phyloP scores from a whole-genome alignment of 805 yeast species.

The Zygotorulaspora danielsina region DNA sequence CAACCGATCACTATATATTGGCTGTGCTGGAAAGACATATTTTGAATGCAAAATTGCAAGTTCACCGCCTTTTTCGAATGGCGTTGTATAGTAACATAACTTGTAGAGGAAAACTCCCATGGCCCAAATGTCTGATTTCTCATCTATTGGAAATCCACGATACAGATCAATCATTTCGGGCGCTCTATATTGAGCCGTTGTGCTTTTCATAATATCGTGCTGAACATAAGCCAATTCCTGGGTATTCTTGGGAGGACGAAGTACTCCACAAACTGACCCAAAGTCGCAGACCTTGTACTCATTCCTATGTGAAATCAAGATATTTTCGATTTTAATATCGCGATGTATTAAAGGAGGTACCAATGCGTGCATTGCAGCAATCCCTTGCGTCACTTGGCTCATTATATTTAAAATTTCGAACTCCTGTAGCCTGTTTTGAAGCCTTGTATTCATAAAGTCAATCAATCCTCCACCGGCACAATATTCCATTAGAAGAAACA shows the following conservation, averaged over 20 bases:
- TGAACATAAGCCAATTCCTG: slow-evolving; percentile 58
- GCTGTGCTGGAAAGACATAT: slow-evolving; percentile 50
- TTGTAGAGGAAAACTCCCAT: slow-evolving; percentile 74
- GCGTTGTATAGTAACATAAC: slow-evolving; percentile 76
- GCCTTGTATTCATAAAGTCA: slow-evolving; percentile 72
- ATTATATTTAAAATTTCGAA: slow-evolving; percentile 62
- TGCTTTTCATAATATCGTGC: slow-evolving; percentile 69
- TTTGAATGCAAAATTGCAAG: slow-evolving; percentile 56
- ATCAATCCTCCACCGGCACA: slow-evolving; percentile 72
- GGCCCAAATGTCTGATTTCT: slow-evolving; percentile 85
- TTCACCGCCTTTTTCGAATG: slow-evolving; percentile 67
- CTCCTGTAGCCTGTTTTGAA: slow-evolving; percentile 63
- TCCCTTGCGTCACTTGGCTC: slow-evolving; percentile 67
- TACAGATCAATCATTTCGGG: slow-evolving; percentile 81
- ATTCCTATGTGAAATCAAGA: slow-evolving; percentile 54
- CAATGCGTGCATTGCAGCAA: slow-evolving; percentile 72
- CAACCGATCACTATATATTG: slow-evolving; percentile 56
- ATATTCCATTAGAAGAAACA: slow-evolving; percentile 73
- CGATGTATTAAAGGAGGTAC: slow-evolving; percentile 70
- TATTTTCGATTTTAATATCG: slow-evolving; percentile 81
- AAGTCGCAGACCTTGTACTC: slow-evolving; percentile 73
- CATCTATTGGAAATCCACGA: slow-evolving; percentile 67
- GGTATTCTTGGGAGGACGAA: slow-evolving; percentile 57
- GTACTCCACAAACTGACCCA: slow-evolving; percentile 68
- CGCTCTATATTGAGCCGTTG: slow-evolving; percentile 80